phyloP scores from a whole-genome alignment of 2,329 filamentous ascomycete species.

The Aspergillus viridinutans region DNA sequence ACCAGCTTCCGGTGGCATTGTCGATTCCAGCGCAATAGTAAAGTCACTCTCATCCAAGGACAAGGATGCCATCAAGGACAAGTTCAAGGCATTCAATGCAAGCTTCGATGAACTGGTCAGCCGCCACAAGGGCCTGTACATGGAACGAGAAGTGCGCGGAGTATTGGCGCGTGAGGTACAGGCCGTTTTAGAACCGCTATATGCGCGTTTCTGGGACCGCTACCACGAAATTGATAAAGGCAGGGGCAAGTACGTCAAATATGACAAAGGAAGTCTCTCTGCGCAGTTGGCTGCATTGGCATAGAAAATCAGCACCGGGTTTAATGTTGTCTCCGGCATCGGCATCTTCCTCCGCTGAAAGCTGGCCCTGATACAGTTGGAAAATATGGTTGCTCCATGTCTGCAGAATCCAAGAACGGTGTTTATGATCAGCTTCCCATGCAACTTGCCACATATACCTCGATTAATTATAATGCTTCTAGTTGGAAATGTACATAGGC shows the following conservation, averaged over 20 bases:
- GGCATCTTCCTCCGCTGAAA: constrained; percentile 1
- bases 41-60: constrained; percentile 84
- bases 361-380: background rate
- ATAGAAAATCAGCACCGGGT: constrained; percentile 7
- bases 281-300: constrained; percentile 51
- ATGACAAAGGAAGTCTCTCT: constrained; percentile 79
- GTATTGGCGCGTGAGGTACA: constrained; percentile 81
- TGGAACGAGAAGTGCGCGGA: constrained; percentile 85
- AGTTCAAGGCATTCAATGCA: constrained; percentile 87
- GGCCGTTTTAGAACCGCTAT: constrained; percentile 87
- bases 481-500: background rate
- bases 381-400: background rate
- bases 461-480: background rate
- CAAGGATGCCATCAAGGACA: constrained; percentile 92
- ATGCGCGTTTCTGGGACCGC: constrained; percentile 91
- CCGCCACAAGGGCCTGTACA: constrained; percentile 75
- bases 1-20: constrained; percentile 61
- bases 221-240: constrained; percentile 98
- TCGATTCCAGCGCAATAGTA: constrained; percentile 77
- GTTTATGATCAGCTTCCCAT: background rate
- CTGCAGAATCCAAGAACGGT: background rate
- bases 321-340: constrained; percentile 3
- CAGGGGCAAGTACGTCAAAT: constrained; percentile 97
- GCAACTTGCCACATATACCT: background rate
- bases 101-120: constrained; percentile 84